These are phyloP conservation scores for Blastomyces emzantsi DNA, from an alignment of 2,329 filamentous ascomycete genomes.

Conservation along the genomic window DNA sequence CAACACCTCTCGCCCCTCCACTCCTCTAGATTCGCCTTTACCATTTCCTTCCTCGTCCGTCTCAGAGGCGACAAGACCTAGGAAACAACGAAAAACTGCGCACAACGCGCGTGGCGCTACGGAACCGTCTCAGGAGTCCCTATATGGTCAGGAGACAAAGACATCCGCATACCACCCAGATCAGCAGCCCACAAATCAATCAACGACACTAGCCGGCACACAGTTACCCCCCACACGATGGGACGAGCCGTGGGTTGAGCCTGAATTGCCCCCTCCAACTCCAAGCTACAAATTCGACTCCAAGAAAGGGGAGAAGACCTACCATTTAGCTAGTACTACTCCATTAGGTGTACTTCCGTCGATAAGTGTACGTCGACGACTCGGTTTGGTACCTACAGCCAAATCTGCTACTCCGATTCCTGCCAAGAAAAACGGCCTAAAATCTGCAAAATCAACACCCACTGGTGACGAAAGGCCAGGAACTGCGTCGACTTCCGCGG, in stretches of 20 bases:
- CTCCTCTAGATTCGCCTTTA: slow-evolving; percentile 21
- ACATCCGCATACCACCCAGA: background rate
- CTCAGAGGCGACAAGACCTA: slow-evolving; percentile 21
- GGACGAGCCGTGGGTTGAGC: slow-evolving; percentile 6
- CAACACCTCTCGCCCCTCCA: slow-evolving; percentile 27
- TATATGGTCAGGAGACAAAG: slow-evolving; percentile 12
- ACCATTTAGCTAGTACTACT: background rate
- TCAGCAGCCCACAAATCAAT: background rate
- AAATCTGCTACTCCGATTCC: background rate
- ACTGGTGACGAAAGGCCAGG: slow-evolving; percentile 17
- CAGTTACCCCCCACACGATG: background rate
- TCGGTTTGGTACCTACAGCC: background rate
- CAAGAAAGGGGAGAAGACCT: background rate
- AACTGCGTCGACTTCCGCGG: slow-evolving; percentile 16
- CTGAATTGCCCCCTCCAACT: slow-evolving; percentile 3
- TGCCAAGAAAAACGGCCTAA: slow-evolving; percentile 13
- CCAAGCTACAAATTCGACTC: slow-evolving; percentile 6
- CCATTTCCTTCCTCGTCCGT: slow-evolving; percentile 20
- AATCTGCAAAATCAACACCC: slow-evolving; percentile 13
- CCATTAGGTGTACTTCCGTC: slow-evolving; percentile 4
- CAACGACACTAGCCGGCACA: background rate
- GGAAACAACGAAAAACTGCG: slow-evolving; percentile 25
- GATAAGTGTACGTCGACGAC: background rate
- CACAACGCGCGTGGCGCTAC: slow-evolving; percentile 22
- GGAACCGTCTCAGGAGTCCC: slow-evolving; percentile 15